phyloP scores from a whole-genome alignment of 805 yeast genomes.

The Schwanniomyces yamadae region DNA sequence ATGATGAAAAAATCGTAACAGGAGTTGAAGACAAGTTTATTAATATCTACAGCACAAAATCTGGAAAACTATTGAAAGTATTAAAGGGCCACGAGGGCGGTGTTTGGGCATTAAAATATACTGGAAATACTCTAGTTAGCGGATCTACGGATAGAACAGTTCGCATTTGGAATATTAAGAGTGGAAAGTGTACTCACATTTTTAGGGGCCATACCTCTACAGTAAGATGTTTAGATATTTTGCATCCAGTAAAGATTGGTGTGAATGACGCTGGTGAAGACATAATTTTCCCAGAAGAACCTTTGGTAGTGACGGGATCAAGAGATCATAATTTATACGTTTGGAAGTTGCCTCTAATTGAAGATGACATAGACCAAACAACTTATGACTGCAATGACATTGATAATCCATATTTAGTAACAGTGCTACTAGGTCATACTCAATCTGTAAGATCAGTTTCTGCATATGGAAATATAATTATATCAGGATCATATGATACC shows the following conservation, averaged over 20 bases:
- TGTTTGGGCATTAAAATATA: conserved; percentile 95
- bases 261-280: conserved; percentile 58
- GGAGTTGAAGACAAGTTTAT: conserved; percentile 88
- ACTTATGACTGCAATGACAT: conserved; percentile 36
- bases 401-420: conserved; percentile 63
- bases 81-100: conserved; percentile 94
- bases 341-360: conserved; percentile 56
- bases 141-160: conserved; percentile 96
- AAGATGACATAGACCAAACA: conserved; percentile 31
- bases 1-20: conserved; percentile 83
- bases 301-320: conserved; percentile 57
- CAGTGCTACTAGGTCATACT: conserved; percentile 56
- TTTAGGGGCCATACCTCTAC: conserved; percentile 92
- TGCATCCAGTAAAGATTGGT: conserved; percentile 66
- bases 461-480: conserved; percentile 78
- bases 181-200: conserved; percentile 86
- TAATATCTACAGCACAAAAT: conserved; percentile 72
- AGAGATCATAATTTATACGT: conserved; percentile 46
- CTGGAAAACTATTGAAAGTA: conserved; percentile 62
- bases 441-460: conserved; percentile 74
- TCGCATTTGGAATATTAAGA: conserved; percentile 85
- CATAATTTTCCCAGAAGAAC: conserved; percentile 56
- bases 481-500: conserved; percentile 89
- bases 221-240: conserved; percentile 84
- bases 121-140: conserved; percentile 78